These are phyloP conservation scores for Vaccinium macrocarpon DNA, from an alignment of 148 eudicot species.

Conservation along the genomic window DNA sequence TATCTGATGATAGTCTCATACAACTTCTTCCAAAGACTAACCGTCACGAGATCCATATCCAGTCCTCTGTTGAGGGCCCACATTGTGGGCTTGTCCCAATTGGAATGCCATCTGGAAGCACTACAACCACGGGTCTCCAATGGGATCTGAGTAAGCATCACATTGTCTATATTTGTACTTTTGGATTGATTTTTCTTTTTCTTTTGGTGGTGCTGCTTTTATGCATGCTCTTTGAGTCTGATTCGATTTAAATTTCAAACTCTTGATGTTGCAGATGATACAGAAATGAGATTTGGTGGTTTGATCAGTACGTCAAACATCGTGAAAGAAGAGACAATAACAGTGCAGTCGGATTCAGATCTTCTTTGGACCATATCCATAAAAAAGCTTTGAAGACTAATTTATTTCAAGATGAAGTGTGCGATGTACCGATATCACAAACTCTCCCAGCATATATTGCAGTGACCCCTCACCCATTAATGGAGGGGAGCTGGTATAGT, in stretches of 20 bases:
- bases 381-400: slow-evolving; percentile 21
- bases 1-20: slow-evolving; percentile 83
- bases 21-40: slow-evolving; percentile 76
- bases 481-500: not conserved
- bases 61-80: slow-evolving; percentile 73
- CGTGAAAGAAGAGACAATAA: slow-evolving; percentile 53
- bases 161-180: not conserved
- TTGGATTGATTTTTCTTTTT: not conserved
- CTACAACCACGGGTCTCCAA: slow-evolving; percentile 79
- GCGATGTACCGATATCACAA: not conserved
- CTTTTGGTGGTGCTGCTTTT: not conserved
- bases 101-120: slow-evolving; percentile 51
- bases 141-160: slow-evolving; percentile 79
- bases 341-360: slow-evolving; percentile 75
- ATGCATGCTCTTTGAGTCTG: not conserved
- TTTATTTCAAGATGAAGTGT: slow-evolving; percentile 4
- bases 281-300: slow-evolving; percentile 88
- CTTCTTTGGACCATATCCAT: slow-evolving; percentile 95
- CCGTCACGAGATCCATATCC: slow-evolving; percentile 68
- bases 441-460: slow-evolving; percentile 10
- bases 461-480: not conserved
- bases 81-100: slow-evolving; percentile 94
- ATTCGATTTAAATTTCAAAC: not conserved
- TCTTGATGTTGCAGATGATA: slow-evolving; percentile 48
- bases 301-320: slow-evolving; percentile 84